These are phyloP conservation scores for Agapanthus africanus DNA, from an alignment of 106 monocot genomes.

Conservation along the genomic window DNA sequence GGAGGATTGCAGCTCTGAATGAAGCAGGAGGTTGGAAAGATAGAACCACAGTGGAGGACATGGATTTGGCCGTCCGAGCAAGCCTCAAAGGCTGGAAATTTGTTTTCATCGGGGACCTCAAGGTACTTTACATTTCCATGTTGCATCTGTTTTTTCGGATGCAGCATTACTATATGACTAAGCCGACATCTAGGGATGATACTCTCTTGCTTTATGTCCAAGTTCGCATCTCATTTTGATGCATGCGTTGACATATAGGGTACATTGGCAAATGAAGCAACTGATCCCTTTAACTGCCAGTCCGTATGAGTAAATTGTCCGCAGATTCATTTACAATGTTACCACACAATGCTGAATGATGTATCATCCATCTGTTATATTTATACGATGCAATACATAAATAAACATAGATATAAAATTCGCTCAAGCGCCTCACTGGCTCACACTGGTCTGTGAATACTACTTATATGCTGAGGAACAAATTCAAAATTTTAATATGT, in stretches of 20 bases:
- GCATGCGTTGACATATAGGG: not conserved
- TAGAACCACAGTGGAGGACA: constrained; percentile 23
- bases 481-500: not conserved
- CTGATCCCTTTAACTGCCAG: not conserved
- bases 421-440: too few species aligned
- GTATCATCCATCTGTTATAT: not conserved
- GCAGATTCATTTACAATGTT: not conserved
- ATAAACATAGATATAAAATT: not conserved
- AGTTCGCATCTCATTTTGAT: not conserved
- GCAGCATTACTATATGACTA: not conserved
- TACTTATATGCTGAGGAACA: not conserved
- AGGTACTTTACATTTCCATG: constrained; percentile 9
- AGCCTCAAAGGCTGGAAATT: constrained; percentile 39
- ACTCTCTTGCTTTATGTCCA: not conserved
- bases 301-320: not conserved
- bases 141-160: not conserved
- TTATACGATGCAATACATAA: not conserved
- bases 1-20: constrained; percentile 34
- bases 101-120: constrained; percentile 24
- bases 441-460: not conserved
- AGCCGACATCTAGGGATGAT: not conserved
- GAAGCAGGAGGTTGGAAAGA: constrained; percentile 43
- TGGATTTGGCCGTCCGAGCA: constrained; percentile 28
- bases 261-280: not conserved
- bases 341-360: not conserved